These are phyloP conservation scores for Chlorociboria aeruginascens DNA, from an alignment of 495 filamentous ascomycete species.

Conservation along the genomic window DNA sequence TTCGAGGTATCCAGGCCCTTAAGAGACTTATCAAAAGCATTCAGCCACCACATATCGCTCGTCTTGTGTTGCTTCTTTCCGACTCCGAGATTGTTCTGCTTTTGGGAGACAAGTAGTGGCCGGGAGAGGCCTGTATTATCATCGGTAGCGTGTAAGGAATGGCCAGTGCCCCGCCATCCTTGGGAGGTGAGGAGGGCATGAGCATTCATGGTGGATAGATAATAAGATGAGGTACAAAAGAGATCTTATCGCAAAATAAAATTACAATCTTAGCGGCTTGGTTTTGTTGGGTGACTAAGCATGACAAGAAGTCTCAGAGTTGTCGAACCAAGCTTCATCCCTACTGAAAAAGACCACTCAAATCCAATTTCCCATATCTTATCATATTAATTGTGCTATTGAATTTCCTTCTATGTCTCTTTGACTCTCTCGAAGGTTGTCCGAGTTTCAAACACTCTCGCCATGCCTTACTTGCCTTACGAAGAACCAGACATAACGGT, in stretches of 20 bases:
- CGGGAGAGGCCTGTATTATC: constrained; percentile 52
- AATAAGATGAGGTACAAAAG: no score
- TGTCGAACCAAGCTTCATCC: no score
- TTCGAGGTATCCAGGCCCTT: constrained; percentile 51
- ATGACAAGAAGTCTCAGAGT: no score
- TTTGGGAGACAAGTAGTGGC: constrained; percentile 56
- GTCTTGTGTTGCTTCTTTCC: constrained; percentile 55
- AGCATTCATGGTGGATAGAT: constrained; percentile 44
- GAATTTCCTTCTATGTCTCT: not conserved
- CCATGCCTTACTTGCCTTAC: constrained; percentile 34
- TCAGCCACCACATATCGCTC: constrained; percentile 68
- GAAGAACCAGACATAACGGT: constrained; percentile 45
- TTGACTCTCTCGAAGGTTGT: not conserved
- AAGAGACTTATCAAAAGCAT: constrained; percentile 67
- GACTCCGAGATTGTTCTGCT: constrained; percentile 56
- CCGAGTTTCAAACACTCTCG: not conserved
- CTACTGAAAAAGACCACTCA: no score
- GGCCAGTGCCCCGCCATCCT: constrained; percentile 69
- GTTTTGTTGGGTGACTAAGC: no score
- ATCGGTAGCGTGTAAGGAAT: constrained; percentile 56
- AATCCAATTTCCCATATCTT: not conserved
- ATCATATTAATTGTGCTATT: not conserved
- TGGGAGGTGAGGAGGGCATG: constrained; percentile 59
- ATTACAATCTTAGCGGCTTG: no score
- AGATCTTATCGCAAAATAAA: no score